phyloP scores from a whole-genome alignment of 140 eudicot species.

The Stevia rebaudiana region DNA sequence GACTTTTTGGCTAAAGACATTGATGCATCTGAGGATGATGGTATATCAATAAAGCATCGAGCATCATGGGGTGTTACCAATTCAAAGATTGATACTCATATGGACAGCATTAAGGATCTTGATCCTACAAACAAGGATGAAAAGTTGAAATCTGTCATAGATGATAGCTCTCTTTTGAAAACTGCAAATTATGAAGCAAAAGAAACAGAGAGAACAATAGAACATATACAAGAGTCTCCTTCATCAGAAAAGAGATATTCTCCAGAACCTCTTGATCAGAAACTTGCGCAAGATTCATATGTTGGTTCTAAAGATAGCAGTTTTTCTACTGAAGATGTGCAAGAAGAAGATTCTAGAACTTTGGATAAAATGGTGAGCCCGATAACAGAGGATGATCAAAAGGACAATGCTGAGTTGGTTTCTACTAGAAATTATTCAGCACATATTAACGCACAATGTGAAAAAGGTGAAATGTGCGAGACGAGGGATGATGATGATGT shows the following conservation, averaged over 20 bases:
- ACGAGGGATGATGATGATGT: conserved; percentile 23
- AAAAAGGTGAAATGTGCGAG: conserved; percentile 30
- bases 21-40: conserved; percentile 25
- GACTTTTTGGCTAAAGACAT: conserved; percentile 21
- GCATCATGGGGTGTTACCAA: conserved; percentile 17
- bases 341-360: conserved; percentile 33
- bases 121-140: conserved; percentile 24
- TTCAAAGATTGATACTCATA: conserved; percentile 36
- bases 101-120: conserved; percentile 15
- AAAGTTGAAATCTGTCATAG: conserved; percentile 22
- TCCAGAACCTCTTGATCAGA: conserved; percentile 32
- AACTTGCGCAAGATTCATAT: conserved; percentile 22
- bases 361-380: conserved; percentile 13
- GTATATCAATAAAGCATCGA: conserved; percentile 26
- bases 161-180: conserved; percentile 21
- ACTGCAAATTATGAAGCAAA: conserved; percentile 21
- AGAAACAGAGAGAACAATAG: conserved; percentile 20
- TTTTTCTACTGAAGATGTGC: conserved; percentile 29
- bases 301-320: conserved; percentile 21
- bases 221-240: conserved; percentile 26
- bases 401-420: conserved; percentile 19
- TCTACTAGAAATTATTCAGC: conserved; percentile 24
- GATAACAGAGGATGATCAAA: conserved; percentile 24
- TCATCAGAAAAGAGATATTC: conserved; percentile 30
- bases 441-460: conserved; percentile 23